phyloP scores from a whole-genome alignment of 257 asterid species.

The Solanum habrochaites region DNA sequence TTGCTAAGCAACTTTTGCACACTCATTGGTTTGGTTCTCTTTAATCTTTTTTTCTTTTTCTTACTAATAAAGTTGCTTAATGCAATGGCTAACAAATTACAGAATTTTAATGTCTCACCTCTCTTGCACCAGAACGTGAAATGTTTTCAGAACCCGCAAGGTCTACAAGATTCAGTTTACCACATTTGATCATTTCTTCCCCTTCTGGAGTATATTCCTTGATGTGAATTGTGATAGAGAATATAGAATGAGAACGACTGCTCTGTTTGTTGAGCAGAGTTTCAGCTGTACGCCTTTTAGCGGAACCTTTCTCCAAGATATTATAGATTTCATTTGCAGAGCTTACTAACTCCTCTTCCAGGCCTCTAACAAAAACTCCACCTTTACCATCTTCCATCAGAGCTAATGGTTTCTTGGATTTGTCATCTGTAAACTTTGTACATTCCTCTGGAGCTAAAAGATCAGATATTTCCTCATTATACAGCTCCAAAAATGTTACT shows the following conservation, averaged over 20 bases:
- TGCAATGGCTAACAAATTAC: neutral
- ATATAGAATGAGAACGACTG: conserved; percentile 96
- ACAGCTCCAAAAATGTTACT: conserved; percentile 84
- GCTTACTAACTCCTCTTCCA: conserved; percentile 95
- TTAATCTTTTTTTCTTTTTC: neutral
- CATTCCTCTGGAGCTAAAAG: conserved; percentile 88
- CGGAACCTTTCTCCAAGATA: conserved; percentile 91
- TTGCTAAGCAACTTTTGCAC: neutral
- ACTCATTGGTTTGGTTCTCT: neutral
- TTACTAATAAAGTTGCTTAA: neutral
- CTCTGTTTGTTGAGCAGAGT: conserved; percentile 98
- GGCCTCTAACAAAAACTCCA: conserved; percentile 88
- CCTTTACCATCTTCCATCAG: conserved; percentile 99
- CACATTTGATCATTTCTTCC: conserved; percentile 94
- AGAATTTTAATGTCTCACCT: conserved; percentile 39
- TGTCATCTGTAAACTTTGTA: conserved; percentile 64
- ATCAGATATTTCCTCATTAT: conserved; percentile 93
- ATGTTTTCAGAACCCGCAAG: conserved; percentile 98
- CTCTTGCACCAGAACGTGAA: conserved; percentile 98
- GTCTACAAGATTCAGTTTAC: conserved; percentile 95
- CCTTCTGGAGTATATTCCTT: conserved; percentile 98
- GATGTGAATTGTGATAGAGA: conserved; percentile 91
- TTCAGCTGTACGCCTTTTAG: conserved; percentile 95
- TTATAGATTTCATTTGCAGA: conserved; percentile 90
- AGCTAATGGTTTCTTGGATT: conserved; percentile 88